phyloP scores from a whole-genome alignment of 805 yeast species.

The Cyberlindnera lachancei region DNA sequence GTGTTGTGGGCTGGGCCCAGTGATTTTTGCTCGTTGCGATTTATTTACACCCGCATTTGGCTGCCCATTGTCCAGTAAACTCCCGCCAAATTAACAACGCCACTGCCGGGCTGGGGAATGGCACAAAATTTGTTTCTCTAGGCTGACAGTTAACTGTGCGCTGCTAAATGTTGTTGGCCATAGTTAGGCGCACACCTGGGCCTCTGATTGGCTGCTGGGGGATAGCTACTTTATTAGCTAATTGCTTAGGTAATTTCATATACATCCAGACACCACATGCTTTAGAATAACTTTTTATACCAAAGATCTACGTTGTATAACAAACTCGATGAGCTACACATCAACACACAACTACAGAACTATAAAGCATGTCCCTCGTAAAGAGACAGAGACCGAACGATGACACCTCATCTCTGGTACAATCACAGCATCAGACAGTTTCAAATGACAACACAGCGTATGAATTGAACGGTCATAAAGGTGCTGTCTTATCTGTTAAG shows the following conservation, averaged over 20 bases:
- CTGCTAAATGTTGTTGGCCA: background rate
- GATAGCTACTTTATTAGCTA: no score
- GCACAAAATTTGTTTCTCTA: background rate
- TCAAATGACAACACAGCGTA: slow-evolving; percentile 3
- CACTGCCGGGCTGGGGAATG: background rate
- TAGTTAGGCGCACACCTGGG: no score
- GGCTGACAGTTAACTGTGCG: background rate
- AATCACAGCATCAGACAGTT: no score
- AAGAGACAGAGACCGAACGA: slow-evolving; percentile 27
- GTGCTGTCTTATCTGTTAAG: slow-evolving; percentile 43
- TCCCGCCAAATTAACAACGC: background rate
- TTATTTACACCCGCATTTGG: no score
- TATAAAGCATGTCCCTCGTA: slow-evolving; percentile 25
- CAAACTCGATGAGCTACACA: background rate
- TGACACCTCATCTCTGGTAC: background rate
- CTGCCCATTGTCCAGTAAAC: background rate
- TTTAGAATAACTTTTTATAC: background rate
- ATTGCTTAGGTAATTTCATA: no score
- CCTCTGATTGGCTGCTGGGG: no score
- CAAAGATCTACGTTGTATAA: background rate
- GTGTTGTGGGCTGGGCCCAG: background rate
- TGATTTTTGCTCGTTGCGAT: no score
- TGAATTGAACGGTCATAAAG: slow-evolving; percentile 43
- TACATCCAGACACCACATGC: background rate
- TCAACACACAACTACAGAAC: background rate